Evolutionary conservation across 1,284 basidiomycete genomes (phyloP).

Genomic region (Sporisorium graminicola): DNA sequence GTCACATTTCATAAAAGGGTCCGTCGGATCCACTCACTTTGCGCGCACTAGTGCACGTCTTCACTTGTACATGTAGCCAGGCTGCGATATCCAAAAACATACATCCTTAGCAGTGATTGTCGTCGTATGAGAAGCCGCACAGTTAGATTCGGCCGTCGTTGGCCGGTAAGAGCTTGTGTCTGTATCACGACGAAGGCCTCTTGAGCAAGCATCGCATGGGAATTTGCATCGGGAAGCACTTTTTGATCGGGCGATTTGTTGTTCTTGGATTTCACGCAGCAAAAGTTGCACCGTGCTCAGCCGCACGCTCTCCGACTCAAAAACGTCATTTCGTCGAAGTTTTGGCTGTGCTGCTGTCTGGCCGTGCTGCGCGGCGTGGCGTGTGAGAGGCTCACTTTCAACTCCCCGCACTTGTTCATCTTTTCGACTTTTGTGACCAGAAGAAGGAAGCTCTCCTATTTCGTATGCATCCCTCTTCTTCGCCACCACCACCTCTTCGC

Average conservation of each 20-base stretch:
- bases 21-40: not conserved
- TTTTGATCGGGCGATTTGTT: not conserved
- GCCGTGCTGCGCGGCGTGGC: not conserved
- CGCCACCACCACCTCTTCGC: not conserved
- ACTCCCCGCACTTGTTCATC: not conserved
- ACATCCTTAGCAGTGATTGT: slow-evolving; percentile 8
- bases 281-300: slow-evolving; percentile 6
- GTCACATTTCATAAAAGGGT: slow-evolving; percentile 10
- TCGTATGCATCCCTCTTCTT: not conserved
- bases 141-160: not conserved
- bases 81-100: slow-evolving; percentile 41
- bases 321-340: not conserved
- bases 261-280: slow-evolving; percentile 4
- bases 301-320: not conserved
- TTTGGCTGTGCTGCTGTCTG: not conserved
- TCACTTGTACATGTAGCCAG: slow-evolving; percentile 46
- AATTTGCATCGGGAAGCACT: not conserved
- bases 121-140: not conserved
- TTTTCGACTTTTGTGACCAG: not conserved
- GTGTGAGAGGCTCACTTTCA: no score
- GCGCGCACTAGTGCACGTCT: not conserved
- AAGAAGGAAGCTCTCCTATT: not conserved
- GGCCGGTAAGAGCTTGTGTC: no score
- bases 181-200: not conserved
- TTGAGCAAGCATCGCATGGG: not conserved